Base-by-base conservation (phyloP, 805 yeast species). In the Nakazawaea sp. region DNA sequence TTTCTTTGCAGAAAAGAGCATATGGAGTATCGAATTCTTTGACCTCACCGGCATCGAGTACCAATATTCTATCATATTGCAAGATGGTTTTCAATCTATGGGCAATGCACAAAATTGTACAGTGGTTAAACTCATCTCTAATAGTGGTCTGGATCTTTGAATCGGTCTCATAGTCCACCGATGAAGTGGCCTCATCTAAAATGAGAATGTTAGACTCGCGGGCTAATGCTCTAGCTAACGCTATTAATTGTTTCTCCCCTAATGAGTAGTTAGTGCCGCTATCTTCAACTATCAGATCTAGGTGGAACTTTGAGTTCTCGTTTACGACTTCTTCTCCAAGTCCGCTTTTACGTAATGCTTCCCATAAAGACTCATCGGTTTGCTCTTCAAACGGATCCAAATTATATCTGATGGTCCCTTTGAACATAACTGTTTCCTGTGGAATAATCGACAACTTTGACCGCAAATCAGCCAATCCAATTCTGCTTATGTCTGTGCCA, bases 131-230 rank as follows among this genome's bases (percentile, higher is more conserved):
- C 46, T 79, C 84, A 3, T 52, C 50, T 0, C 63, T 64, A 44
- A 81, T 79, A 2, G 82, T 75, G 0, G 52, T 37, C 53, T 81
- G 89, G 44, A 81, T 71, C 50, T 72, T 67, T 12, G 69, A 59
- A 56, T 81, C 90, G 0, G 89, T 81, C 46, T 74, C 81, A 50
- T 75, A 75, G 52, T 81, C 90, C 13, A 81, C 88, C 27, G 78
- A 70, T 1, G 87, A 78, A 0, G 90, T 82, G 3, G 89, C 89
- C 55, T 81, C 90, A 54, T 81, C 90, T 42, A 81, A 53, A 33
- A 82, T 71, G 35, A 81, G 55, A 36, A 82, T 72, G 48, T 68
- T 74, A 12, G 81, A 59, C 27, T 68, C 66, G 43, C 85, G 68
- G 17, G 79, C 85, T 30, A 82, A 56, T 0, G 90, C 88, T 42